phyloP scores from a whole-genome alignment of 148 eudicot species.

The Heliosperma pusillum region DNA sequence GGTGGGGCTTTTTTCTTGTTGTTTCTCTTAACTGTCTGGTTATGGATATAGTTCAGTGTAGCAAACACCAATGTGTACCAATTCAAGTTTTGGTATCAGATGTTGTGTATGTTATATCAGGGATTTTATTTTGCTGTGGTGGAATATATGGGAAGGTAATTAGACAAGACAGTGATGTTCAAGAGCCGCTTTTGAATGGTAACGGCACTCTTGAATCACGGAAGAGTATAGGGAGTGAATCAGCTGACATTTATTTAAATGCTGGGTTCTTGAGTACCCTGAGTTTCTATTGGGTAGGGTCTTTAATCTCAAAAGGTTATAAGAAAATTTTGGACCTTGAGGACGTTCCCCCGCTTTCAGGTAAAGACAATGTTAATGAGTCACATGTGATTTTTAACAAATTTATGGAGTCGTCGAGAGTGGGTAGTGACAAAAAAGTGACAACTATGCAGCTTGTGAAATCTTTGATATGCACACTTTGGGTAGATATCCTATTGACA shows the following conservation, averaged over 20 bases:
- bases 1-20: slow-evolving; percentile 58
- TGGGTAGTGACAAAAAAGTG: slow-evolving; percentile 11
- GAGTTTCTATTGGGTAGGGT: slow-evolving; percentile 37
- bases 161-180: slow-evolving; percentile 13
- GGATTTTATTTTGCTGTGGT: slow-evolving; percentile 27
- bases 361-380: slow-evolving; percentile 30
- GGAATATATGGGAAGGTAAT: slow-evolving; percentile 29
- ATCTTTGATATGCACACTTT: slow-evolving; percentile 29
- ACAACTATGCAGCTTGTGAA: slow-evolving; percentile 31
- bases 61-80: slow-evolving; percentile 2
- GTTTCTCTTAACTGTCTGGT: slow-evolving; percentile 55
- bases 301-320: slow-evolving; percentile 35
- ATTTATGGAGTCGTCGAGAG: slow-evolving; percentile 24
- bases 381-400: slow-evolving; percentile 25
- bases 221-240: slow-evolving; percentile 12
- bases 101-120: slow-evolving; percentile 30
- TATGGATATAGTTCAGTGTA: slow-evolving; percentile 27
- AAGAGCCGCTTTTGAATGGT: slow-evolving; percentile 34
- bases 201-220: slow-evolving; percentile 15
- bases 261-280: slow-evolving; percentile 32
- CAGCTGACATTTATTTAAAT: slow-evolving; percentile 24
- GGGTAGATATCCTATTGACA: slow-evolving; percentile 35
- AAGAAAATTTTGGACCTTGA: slow-evolving; percentile 41
- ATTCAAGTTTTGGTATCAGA: slow-evolving; percentile 30
- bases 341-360: slow-evolving; percentile 40